Base-by-base conservation (phyloP, 2,329 filamentous ascomycete genomes). In the Colletotrichum godetiae region DNA sequence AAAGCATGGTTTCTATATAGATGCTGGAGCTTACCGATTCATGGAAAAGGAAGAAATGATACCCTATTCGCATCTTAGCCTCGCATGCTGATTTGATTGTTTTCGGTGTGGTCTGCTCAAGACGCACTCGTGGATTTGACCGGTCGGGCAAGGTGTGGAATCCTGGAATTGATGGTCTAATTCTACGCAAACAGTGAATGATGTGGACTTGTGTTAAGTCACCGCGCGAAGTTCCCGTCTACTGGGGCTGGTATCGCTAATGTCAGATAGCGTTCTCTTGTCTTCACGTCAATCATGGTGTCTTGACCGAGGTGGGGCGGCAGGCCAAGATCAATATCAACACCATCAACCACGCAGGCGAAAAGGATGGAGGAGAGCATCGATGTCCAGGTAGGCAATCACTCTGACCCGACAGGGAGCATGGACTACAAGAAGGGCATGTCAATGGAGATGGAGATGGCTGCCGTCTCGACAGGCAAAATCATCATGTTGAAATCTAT, bases 1-100 rank as follows among this genome's bases (percentile, higher is more conserved):
- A 6, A 10, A 29, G 2, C 15, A 29, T 5, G 13, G 19, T 2
- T 12, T 42, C n/a, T n/a, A 4, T 57, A 13, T 35, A 46, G 31
- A 19, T 24, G 3, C 46, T 42, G 42, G 24, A 68, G 29, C 15
- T n/a, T 8, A 52, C 19, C 35, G n/a, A 53, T n/a, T 27, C n/a
- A 22, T 24, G 15, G 22, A 68, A 29, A 19, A 52, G 31, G 2
- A 27, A 27, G 53, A 73, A 53, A 63, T 71, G 71, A 73, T 73
- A 73, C 71, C 71, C 70, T 69, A 24, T 69, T 68, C 27, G 59
- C 27, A 53, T 11, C 11, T 37, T 3, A 35, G 33, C 27, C 27
- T 4, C 27, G 27, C 27, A 29, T 29, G 27, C 5, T 29, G 27
- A 29, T 4, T 29, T 4, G 27, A 29, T 29, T 29, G 5, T 29